A percentile compares a stretch with the other conserved stretches of the same genome.
Conservation (phyloP, 371 early-diverging fungal genomes). For the Lichtheimia ornata region DNA sequence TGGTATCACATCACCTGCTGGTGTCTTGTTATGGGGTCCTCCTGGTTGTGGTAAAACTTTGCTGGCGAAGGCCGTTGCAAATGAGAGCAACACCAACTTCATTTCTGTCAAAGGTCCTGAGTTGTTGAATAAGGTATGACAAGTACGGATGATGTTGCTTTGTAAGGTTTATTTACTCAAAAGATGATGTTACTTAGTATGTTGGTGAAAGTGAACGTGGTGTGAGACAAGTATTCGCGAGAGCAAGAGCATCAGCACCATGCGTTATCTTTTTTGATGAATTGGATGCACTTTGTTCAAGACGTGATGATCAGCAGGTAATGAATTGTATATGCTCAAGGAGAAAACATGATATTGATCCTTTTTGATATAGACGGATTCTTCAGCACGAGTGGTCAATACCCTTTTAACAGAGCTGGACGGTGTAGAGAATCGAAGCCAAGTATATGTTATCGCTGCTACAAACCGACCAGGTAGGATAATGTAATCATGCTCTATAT, state of each 20-base stretch:
- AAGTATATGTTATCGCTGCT: constrained; percentile 97
- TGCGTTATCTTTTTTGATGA: constrained; percentile 99
- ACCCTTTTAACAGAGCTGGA: constrained; percentile 98
- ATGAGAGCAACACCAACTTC: constrained; percentile 97
- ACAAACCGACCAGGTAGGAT: constrained; percentile 91
- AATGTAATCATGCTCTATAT: background rate
- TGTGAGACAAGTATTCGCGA: constrained; percentile 96
- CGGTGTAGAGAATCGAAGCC: constrained; percentile 91
- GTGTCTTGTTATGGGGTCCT: constrained; percentile 98
- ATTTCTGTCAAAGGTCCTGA: constrained; percentile 99
- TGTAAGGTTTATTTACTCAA: background rate
- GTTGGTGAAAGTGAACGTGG: constrained; percentile 99
- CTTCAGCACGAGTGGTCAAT: constrained; percentile 96
- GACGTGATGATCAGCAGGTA: constrained; percentile 81
- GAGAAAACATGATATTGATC: background rate
- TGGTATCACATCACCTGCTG: constrained; percentile 93
- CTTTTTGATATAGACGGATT: constrained; percentile 64
- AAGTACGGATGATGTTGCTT: background rate
- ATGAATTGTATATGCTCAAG: constrained; percentile 3
- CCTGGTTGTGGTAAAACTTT: constrained; percentile 99
- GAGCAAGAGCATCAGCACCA: constrained; percentile 94
- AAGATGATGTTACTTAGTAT: constrained; percentile 57
- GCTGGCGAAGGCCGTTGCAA: constrained; percentile 98
- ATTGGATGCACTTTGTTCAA: constrained; percentile 93
- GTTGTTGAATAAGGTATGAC: constrained; percentile 88